phyloP scores from a whole-genome alignment of 257 asterid genomes.

The Rehmannia glutinosa region DNA sequence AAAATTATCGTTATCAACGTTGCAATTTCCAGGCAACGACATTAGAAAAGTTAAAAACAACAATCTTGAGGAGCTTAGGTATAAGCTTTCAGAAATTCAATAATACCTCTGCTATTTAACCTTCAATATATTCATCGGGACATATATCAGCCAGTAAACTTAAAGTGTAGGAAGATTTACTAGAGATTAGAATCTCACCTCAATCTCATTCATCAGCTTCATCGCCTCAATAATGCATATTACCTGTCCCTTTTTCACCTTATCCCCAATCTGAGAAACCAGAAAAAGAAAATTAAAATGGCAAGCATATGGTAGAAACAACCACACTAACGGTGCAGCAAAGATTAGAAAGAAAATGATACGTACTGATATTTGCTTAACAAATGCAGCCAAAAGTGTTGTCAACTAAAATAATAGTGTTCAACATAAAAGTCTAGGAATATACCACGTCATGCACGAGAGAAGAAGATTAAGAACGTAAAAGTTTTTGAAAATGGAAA shows the following conservation, averaged over 20 bases:
- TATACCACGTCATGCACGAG: no score
- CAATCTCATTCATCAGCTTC: conserved; percentile 52
- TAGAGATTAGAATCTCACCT: conserved; percentile 21
- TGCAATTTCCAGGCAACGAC: no score
- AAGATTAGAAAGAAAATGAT: no score
- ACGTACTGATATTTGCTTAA: no score
- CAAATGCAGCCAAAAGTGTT: no score
- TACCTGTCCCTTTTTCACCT: conserved; percentile 43
- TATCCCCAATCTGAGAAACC: conserved; percentile 37
- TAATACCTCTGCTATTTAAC: neutral
- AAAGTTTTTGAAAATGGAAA: no score
- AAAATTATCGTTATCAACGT: neutral
- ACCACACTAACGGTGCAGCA: no score
- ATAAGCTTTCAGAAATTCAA: conserved; percentile 1
- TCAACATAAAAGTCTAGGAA: no score
- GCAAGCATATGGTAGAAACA: no score
- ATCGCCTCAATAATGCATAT: conserved; percentile 48
- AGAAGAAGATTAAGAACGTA: no score
- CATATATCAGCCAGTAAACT: neutral
- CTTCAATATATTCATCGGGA: neutral
- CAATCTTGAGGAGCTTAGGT: neutral
- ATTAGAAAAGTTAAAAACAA: no score
- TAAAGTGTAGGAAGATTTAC: neutral
- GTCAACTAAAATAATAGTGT: no score
- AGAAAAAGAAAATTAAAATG: neutral